Conservation (phyloP, 441 rosid species). For the Manihot esculenta region DNA sequence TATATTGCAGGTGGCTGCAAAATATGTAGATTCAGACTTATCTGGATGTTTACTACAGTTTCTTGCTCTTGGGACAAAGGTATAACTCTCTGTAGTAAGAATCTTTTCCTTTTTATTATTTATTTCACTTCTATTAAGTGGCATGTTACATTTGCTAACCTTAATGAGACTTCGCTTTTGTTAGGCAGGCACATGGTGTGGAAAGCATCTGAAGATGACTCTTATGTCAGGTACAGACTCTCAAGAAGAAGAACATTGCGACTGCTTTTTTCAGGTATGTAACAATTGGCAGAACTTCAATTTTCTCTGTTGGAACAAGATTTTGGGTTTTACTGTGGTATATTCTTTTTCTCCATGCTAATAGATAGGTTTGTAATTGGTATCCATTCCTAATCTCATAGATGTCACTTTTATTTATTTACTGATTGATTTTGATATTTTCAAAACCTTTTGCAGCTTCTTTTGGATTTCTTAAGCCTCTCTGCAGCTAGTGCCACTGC, state of each 20-base stretch:
- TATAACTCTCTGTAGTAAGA: slow-evolving; percentile 19
- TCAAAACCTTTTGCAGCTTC: slow-evolving; percentile 54
- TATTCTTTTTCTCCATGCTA: neutral
- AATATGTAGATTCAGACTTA: slow-evolving; percentile 47
- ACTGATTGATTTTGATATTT: slow-evolving; percentile 1
- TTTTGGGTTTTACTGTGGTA: neutral
- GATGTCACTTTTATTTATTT: neutral
- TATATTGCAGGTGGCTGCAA: slow-evolving; percentile 57
- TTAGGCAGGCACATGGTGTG: slow-evolving; percentile 83
- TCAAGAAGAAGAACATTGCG: slow-evolving; percentile 83
- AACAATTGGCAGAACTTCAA: neutral
- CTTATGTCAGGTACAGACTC: slow-evolving; percentile 73
- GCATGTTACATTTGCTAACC: slow-evolving; percentile 3
- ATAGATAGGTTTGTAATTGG: neutral
- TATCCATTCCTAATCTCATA: too few relatives aligned
- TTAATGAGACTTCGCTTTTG: slow-evolving; percentile 15
- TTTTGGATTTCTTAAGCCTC: slow-evolving; percentile 55
- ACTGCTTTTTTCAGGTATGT: slow-evolving; percentile 62
- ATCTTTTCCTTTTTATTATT: neutral
- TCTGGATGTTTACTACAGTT: slow-evolving; percentile 42
- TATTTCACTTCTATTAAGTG: neutral
- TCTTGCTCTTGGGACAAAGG: slow-evolving; percentile 68
- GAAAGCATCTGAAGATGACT: slow-evolving; percentile 88
- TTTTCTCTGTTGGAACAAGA: neutral
- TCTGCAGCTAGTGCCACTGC: slow-evolving; percentile 52